phyloP scores from a whole-genome alignment of 2,329 filamentous ascomycete genomes.

The Fusarium sp. region DNA sequence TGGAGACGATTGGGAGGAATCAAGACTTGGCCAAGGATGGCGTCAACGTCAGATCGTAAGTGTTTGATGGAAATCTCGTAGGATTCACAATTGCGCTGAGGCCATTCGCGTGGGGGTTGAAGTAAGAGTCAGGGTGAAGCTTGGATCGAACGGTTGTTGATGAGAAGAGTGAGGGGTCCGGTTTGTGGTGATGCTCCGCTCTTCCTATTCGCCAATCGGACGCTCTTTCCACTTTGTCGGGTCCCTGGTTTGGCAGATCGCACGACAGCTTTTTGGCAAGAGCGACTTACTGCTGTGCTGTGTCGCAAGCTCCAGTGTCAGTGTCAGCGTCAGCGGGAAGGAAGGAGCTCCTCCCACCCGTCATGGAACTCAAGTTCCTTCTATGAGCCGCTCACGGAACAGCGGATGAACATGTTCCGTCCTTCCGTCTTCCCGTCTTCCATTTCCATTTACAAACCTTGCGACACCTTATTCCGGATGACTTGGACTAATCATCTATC shows the following conservation, averaged over 20 bases:
- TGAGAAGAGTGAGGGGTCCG: constrained; percentile 5
- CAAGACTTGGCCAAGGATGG: constrained; percentile 15
- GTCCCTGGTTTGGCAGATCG: constrained; percentile 6
- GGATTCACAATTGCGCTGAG: background rate
- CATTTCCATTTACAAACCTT: background rate
- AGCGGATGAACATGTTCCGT: constrained; percentile 25
- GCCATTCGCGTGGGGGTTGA: constrained; percentile 1
- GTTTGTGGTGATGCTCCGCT: background rate
- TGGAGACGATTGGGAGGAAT: background rate
- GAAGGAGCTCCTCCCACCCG: constrained; percentile 7
- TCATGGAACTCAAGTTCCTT: background rate
- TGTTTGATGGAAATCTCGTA: background rate
- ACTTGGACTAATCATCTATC: background rate
- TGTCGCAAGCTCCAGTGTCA: background rate
- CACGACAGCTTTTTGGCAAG: constrained; percentile 14
- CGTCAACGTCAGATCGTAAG: constrained; percentile 20
- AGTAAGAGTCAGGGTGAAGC: constrained; percentile 9
- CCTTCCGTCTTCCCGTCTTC: constrained; percentile 31
- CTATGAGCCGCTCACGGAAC: constrained; percentile 13
- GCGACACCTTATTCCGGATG: background rate
- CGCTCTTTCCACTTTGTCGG: constrained; percentile 21
- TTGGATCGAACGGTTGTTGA: background rate
- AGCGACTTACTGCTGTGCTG: background rate
- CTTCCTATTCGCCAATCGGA: constrained; percentile 31
- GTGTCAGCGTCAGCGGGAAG: background rate